Base-by-base conservation (phyloP, 805 yeast species). In the Debaryomyces hansenii region DNA sequence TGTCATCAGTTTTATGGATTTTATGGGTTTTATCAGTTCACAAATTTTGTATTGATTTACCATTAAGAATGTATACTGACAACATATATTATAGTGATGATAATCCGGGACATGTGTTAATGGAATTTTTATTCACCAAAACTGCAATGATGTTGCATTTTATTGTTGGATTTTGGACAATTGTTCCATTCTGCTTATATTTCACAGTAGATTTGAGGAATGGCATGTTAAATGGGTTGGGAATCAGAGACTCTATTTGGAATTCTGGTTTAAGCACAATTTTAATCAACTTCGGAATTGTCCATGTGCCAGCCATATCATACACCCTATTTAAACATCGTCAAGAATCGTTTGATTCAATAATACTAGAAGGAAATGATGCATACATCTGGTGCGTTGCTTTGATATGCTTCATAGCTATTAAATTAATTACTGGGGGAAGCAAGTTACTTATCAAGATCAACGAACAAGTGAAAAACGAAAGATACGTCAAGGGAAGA, bases 401-500 rank as follows among this genome's bases (percentile, higher is more conserved):
- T 9, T 52, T 57, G 24, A 18, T 36, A 3, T 12, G 47, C 2
- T 53, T 50, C 35, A 41, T 56, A 5, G 27, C 49, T 4, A 35
- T 46, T 7, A 58, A 56, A 36, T 40, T 53, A 21, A 28, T 43
- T 9, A 18, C 47, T 10, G 51, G 51, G 12, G 40, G 52, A 3
- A 21, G 20, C n/a, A 15, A 24, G 1, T 43, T 60, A 16, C 58
- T 48, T 43, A 44, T 43, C 1, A 46, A 46, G 18, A 56, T 75
- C 36, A 66, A 70, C 41, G 73, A 74, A 40, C 72, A 72, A 52
- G 82, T 82, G n/a, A 80, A 77, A 56, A 79, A 79, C 47, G 83
- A 81, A 52, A 72, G 73, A 48, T 82, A 80, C 49, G 80, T 81
- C 10, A 72, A 72, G 42, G 85, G 85, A 1, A 75, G 80, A 54